Evolutionary conservation across 176 grass and related monocot genomes (phyloP).

Genomic region (Eremochloa ophiuroides): DNA sequence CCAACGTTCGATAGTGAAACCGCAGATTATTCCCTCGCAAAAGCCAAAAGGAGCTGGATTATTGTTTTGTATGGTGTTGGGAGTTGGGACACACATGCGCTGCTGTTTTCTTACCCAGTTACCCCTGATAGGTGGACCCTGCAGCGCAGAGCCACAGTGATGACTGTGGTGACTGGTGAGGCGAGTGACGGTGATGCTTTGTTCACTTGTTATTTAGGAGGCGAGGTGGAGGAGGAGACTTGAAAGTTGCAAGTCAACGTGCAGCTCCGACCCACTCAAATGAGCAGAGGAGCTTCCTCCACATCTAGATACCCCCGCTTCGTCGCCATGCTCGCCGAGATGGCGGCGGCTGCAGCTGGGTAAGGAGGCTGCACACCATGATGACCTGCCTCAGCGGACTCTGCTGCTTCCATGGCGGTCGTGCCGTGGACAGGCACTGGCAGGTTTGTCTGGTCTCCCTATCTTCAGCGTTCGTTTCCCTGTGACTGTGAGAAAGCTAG

Average conservation of each 20-base stretch:
- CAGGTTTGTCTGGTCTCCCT: background rate
- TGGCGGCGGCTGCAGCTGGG: background rate
- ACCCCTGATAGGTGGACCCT: background rate
- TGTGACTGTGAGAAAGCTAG: too few relatives aligned
- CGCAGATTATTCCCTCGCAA: too few relatives aligned
- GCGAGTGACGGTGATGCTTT: background rate
- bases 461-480: background rate
- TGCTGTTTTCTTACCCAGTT: background rate
- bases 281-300: background rate
- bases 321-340: background rate
- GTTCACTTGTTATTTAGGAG: background rate
- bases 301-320: background rate
- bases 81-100: too few relatives aligned
- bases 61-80: background rate
- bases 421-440: background rate
- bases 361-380: background rate
- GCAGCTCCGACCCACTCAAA: background rate
- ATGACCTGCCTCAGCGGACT: background rate
- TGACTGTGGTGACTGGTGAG: background rate
- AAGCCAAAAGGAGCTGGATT: background rate
- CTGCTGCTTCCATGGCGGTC: background rate
- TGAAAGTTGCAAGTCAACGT: background rate
- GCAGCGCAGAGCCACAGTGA: background rate
- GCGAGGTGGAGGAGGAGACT: background rate
- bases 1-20: too few relatives aligned